Evolutionary conservation across 129 eudicot species (phyloP).

Genomic region (Flaveria brownii): DNA sequence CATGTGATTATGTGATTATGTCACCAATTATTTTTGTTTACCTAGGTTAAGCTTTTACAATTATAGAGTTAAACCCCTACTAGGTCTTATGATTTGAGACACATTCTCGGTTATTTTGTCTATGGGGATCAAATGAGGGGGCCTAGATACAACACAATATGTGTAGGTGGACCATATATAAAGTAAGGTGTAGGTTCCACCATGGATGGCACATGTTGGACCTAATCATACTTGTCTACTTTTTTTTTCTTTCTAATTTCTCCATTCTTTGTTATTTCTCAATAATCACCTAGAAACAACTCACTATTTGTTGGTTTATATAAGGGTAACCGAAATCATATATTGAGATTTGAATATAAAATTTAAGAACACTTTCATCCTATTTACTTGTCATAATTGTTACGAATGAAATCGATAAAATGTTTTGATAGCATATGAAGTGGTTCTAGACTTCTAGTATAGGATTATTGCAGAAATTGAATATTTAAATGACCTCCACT

Average conservation of each 20-base stretch:
- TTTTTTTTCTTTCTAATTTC: slow-evolving; percentile 28
- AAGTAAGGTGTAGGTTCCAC: slow-evolving; percentile 49
- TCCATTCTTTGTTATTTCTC: slow-evolving; percentile 21
- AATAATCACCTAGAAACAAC: slow-evolving; percentile 18
- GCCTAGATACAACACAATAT: slow-evolving; percentile 35
- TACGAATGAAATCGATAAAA: no score
- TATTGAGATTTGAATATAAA: background rate
- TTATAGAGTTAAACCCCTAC: slow-evolving; percentile 5
- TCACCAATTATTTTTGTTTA: background rate
- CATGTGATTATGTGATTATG: no score
- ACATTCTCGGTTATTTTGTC: slow-evolving; percentile 20
- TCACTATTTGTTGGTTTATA: background rate
- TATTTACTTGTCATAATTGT: no score
- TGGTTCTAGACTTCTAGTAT: no score
- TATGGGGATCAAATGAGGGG: slow-evolving; percentile 43
- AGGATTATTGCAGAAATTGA: no score
- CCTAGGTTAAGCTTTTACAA: background rate
- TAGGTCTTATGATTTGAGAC: slow-evolving; percentile 23
- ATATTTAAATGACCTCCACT: background rate
- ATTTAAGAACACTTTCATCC: background rate
- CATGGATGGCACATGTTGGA: slow-evolving; percentile 53
- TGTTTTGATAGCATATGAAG: background rate
- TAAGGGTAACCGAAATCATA: background rate
- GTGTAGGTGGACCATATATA: slow-evolving; percentile 53
- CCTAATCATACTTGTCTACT: slow-evolving; percentile 54